A percentile compares a stretch with the other conserved stretches of the same genome.
These are phyloP conservation scores for Salix dunnii DNA, from an alignment of 345 rosid genomes.

Conservation along the genomic window DNA sequence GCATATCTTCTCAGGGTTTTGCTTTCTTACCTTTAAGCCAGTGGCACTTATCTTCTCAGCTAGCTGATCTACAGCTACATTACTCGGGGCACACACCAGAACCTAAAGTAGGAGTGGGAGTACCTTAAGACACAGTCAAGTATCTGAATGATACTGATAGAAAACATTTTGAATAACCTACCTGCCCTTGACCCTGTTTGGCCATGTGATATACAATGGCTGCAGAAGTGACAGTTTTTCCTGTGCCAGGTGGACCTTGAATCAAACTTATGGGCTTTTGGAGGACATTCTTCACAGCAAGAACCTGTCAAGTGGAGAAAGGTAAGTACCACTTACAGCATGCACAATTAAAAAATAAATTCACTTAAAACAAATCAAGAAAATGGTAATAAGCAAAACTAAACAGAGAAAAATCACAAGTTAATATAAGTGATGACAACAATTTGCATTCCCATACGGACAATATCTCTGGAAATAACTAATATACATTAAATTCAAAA, in stretches of 20 bases:
- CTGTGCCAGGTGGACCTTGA: slow-evolving; percentile 99
- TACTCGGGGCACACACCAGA: slow-evolving; percentile 98
- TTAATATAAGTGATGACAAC: not conserved
- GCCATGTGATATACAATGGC: slow-evolving; percentile 99
- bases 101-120: slow-evolving; percentile 46
- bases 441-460: not conserved
- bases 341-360: not conserved
- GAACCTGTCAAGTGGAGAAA: slow-evolving; percentile 48
- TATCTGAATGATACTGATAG: not conserved
- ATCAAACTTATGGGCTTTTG: slow-evolving; percentile 97
- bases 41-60: slow-evolving; percentile 99
- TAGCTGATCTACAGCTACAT: slow-evolving; percentile 98
- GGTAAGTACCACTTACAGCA: not conserved
- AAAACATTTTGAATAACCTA: slow-evolving; percentile 11
- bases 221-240: slow-evolving; percentile 99
- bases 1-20: not conserved
- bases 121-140: not conserved
- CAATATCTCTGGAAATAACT: not conserved
- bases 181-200: slow-evolving; percentile 99
- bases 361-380: not conserved
- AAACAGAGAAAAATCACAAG: not conserved
- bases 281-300: slow-evolving; percentile 96
- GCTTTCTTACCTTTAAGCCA: slow-evolving; percentile 70
- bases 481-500: not conserved
- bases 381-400: not conserved